Conservation (phyloP, 2,329 filamentous ascomycete species). For the Scedosporium dehoogii region DNA sequence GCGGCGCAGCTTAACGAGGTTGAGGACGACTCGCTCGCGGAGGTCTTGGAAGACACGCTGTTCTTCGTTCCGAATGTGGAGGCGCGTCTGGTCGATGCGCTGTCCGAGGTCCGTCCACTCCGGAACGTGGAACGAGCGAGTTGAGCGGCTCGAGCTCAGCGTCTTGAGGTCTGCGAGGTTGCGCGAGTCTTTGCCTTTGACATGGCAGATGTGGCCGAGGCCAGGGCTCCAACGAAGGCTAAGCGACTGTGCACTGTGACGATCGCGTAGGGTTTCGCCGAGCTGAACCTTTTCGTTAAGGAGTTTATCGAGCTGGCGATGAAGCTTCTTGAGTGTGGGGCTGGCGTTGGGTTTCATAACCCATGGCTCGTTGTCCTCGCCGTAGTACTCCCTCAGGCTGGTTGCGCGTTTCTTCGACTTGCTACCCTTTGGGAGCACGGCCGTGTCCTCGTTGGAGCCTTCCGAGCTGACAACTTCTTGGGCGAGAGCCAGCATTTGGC, state of each 20-base stretch:
- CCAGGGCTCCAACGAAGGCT: slow-evolving; percentile 79
- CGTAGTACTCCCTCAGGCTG: slow-evolving; percentile 47
- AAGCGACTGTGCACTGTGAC: slow-evolving; percentile 54
- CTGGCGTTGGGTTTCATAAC: slow-evolving; percentile 63
- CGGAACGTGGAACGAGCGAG: slow-evolving; percentile 71
- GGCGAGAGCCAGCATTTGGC: slow-evolving; percentile 62
- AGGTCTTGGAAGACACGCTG: slow-evolving; percentile 66
- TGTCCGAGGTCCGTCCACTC: slow-evolving; percentile 79
- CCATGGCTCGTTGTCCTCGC: slow-evolving; percentile 50
- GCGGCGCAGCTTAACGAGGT: slow-evolving; percentile 74
- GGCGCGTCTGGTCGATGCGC: slow-evolving; percentile 65
- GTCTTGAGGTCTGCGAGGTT: slow-evolving; percentile 26
- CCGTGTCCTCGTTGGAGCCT: slow-evolving; percentile 47
- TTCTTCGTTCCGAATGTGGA: slow-evolving; percentile 76
- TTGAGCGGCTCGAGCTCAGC: slow-evolving; percentile 73
- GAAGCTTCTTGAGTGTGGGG: slow-evolving; percentile 51
- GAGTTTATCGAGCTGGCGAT: slow-evolving; percentile 54
- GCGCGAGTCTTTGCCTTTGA: slow-evolving; percentile 67
- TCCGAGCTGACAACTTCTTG: slow-evolving; percentile 60
- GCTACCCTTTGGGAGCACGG: slow-evolving; percentile 41
- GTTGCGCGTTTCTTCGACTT: slow-evolving; percentile 32
- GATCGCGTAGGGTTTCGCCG: slow-evolving; percentile 48
- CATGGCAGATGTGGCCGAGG: slow-evolving; percentile 81
- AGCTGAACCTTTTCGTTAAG: slow-evolving; percentile 50
- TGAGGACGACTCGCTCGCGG: slow-evolving; percentile 65